Evolutionary conservation across 208 protist species (phyloP).

Genomic region (Wallacemonas sp.): DNA sequence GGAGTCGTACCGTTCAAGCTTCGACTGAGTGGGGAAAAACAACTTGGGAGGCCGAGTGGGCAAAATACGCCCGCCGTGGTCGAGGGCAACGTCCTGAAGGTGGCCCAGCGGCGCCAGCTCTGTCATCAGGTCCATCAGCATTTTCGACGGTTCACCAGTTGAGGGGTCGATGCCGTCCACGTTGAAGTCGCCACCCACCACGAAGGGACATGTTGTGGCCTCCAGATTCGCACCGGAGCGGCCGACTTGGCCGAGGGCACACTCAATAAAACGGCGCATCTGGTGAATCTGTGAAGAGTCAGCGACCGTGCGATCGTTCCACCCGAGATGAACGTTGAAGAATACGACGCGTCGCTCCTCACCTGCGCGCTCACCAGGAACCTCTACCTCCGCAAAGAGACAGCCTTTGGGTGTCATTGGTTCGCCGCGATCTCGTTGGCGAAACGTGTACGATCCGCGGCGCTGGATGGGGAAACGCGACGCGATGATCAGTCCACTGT

Average conservation of each 20-base stretch:
- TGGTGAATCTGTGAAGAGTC: slow-evolving; percentile 78
- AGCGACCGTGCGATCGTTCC: slow-evolving; percentile 45
- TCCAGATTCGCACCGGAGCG: slow-evolving; percentile 16
- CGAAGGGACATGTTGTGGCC: slow-evolving; percentile 31
- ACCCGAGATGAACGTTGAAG: slow-evolving; percentile 85
- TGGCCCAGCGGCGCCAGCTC: slow-evolving; percentile 62
- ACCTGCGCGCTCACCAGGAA: slow-evolving; percentile 35
- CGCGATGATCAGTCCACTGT: slow-evolving; percentile 87
- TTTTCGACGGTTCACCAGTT: slow-evolving; percentile 39
- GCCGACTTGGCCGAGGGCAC: slow-evolving; percentile 47
- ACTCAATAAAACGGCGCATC: slow-evolving; percentile 59
- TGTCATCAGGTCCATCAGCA: slow-evolving; percentile 57
- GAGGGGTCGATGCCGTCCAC: slow-evolving; percentile 68
- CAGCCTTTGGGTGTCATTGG: slow-evolving; percentile 60
- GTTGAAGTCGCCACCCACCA: slow-evolving; percentile 86
- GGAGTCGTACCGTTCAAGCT: slow-evolving; percentile 53
- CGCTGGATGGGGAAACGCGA: slow-evolving; percentile 82
- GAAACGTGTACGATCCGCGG: slow-evolving; percentile 83
- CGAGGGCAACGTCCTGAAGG: slow-evolving; percentile 65
- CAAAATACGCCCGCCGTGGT: slow-evolving; percentile 40
- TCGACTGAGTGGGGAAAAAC: slow-evolving; percentile 85
- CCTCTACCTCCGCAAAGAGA: slow-evolving; percentile 79
- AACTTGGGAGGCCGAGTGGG: slow-evolving; percentile 74
- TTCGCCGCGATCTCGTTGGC: slow-evolving; percentile 39
- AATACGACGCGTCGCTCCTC: slow-evolving; percentile 48